A percentile compares a stretch with the other conserved stretches of the same genome.
Evolutionary conservation across 2,329 filamentous ascomycete species (phyloP).

Genomic region (Curvularia eragrostidis): DNA sequence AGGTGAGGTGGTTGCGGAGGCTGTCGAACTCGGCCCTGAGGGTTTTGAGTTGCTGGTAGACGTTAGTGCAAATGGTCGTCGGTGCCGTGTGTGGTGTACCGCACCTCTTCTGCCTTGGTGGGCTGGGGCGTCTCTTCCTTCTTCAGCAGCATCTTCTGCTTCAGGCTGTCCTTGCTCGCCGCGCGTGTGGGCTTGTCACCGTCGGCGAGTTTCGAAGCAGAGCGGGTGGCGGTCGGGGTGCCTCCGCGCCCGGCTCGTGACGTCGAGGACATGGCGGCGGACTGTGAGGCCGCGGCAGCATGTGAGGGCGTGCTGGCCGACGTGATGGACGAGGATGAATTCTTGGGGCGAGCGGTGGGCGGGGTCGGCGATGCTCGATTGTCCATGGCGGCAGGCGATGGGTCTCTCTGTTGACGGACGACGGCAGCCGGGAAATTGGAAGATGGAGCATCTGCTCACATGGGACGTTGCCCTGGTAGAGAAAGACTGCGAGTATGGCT

Average conservation of each 20-base stretch:
- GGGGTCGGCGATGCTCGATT: conserved; percentile 42
- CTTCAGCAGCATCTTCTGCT: conserved; percentile 44
- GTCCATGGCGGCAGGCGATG: conserved; percentile 38
- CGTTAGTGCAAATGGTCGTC: conserved; percentile 27
- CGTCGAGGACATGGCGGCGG: conserved; percentile 37
- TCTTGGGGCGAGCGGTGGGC: conserved; percentile 40
- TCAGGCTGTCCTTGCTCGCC: conserved; percentile 50
- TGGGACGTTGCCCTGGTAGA: conserved; percentile 25
- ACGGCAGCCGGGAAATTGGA: conserved; percentile 19
- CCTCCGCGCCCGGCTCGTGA: conserved; percentile 33
- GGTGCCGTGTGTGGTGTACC: background rate
- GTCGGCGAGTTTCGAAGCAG: conserved; percentile 40
- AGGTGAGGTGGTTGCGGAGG: conserved; percentile 67
- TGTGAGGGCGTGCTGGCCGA: conserved; percentile 36
- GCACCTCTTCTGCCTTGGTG: conserved; percentile 48
- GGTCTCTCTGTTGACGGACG: conserved; percentile 17
- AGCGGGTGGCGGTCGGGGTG: conserved; percentile 38
- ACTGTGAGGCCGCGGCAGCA: conserved; percentile 29
- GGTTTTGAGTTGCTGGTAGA: conserved; percentile 48
- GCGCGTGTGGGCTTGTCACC: conserved; percentile 39
- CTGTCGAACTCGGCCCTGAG: conserved; percentile 63
- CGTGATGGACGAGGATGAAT: conserved; percentile 36
- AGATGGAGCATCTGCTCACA: conserved; percentile 28
- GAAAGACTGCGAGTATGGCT: conserved; percentile 19
- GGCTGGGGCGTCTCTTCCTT: conserved; percentile 44